A percentile compares a stretch with the other conserved stretches of the same genome.
Conservation (phyloP, 2,329 filamentous ascomycete genomes). For the Aspergillus pseudoterreus region DNA sequence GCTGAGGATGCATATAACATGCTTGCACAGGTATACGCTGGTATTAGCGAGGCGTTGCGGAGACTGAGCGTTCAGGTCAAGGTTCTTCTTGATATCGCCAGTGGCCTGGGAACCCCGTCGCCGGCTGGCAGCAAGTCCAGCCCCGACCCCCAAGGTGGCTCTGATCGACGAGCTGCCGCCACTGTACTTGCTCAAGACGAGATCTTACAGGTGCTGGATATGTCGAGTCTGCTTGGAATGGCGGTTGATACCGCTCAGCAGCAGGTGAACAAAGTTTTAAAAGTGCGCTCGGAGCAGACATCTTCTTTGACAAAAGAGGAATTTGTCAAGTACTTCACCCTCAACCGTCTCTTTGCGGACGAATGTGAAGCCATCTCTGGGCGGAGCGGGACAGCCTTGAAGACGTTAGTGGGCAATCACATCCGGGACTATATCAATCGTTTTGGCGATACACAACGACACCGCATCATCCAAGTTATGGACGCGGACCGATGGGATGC, state of each 20-base stretch:
- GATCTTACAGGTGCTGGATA: slow-evolving; percentile 60
- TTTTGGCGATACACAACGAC: slow-evolving; percentile 55
- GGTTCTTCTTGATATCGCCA: slow-evolving; percentile 89
- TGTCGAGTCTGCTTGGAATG: slow-evolving; percentile 63
- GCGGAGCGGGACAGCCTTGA: slow-evolving; percentile 56
- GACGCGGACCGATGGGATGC: slow-evolving; percentile 64
- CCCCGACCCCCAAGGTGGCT: slow-evolving; percentile 36
- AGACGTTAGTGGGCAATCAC: slow-evolving; percentile 59
- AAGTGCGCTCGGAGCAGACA: slow-evolving; percentile 60
- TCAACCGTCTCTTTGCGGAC: slow-evolving; percentile 63
- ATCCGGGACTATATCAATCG: slow-evolving; percentile 60
- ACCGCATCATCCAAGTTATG: slow-evolving; percentile 55
- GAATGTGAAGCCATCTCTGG: slow-evolving; percentile 66
- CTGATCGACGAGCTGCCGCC: slow-evolving; percentile 21
- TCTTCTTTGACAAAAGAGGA: slow-evolving; percentile 52
- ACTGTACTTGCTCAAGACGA: slow-evolving; percentile 51
- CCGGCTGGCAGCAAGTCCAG: slow-evolving; percentile 44
- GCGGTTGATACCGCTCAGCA: slow-evolving; percentile 65
- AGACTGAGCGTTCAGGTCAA: slow-evolving; percentile 88
- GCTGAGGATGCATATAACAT: slow-evolving; percentile 80
- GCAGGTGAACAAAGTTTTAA: slow-evolving; percentile 61
- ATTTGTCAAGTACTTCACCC: slow-evolving; percentile 60
- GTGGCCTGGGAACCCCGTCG: slow-evolving; percentile 47
- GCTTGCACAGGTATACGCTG: slow-evolving; percentile 76
- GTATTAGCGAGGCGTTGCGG: slow-evolving; percentile 80